Percentiles rank a stretch among this genome's conserved stretches.
Conservation (phyloP, 495 filamentous ascomycete species). For the Aspergillus homomorphus region DNA sequence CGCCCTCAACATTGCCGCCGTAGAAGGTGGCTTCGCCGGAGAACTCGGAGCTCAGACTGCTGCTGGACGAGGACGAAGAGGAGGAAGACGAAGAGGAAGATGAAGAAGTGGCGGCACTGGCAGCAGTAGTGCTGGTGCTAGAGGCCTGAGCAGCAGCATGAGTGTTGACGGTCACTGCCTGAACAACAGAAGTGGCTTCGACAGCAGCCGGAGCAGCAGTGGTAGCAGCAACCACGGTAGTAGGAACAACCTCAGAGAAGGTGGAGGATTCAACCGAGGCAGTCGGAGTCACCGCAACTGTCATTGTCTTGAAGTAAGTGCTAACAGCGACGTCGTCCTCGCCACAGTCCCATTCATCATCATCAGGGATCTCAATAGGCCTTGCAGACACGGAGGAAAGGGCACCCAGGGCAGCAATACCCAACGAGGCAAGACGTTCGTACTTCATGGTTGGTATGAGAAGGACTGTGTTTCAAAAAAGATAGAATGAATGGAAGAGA, state of each 20-base stretch:
- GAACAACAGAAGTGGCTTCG: slow-evolving; percentile 9
- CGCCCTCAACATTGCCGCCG: slow-evolving; percentile 55
- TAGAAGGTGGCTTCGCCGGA: slow-evolving; percentile 51
- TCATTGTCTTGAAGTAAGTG: slow-evolving; percentile 25
- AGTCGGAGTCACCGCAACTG: slow-evolving; percentile 22
- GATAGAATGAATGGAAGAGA: slow-evolving; percentile 6
- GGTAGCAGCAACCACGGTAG: neutral
- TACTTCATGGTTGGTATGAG: slow-evolving; percentile 31
- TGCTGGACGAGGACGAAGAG: slow-evolving; percentile 13
- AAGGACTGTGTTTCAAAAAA: neutral
- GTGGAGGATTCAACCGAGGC: slow-evolving; percentile 1
- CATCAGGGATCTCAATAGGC: slow-evolving; percentile 16
- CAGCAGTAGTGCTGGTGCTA: slow-evolving; percentile 7
- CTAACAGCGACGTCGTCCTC: slow-evolving; percentile 27
- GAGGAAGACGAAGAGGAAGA: slow-evolving; percentile 13
- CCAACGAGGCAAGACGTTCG: slow-evolving; percentile 27
- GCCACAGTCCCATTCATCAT: slow-evolving; percentile 26
- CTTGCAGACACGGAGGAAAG: slow-evolving; percentile 31
- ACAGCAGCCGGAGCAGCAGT: neutral
- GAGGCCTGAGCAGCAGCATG: slow-evolving; percentile 2
- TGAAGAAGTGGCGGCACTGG: slow-evolving; percentile 14
- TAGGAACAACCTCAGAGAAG: neutral
- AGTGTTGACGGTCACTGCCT: neutral
- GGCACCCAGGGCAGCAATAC: slow-evolving; percentile 28
- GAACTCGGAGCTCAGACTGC: slow-evolving; percentile 7